Percentiles rank a stretch among this genome's conserved stretches.
These are phyloP conservation scores for Exophiala mesophila DNA, from an alignment of 2,329 filamentous ascomycete genomes.

Conservation along the genomic window DNA sequence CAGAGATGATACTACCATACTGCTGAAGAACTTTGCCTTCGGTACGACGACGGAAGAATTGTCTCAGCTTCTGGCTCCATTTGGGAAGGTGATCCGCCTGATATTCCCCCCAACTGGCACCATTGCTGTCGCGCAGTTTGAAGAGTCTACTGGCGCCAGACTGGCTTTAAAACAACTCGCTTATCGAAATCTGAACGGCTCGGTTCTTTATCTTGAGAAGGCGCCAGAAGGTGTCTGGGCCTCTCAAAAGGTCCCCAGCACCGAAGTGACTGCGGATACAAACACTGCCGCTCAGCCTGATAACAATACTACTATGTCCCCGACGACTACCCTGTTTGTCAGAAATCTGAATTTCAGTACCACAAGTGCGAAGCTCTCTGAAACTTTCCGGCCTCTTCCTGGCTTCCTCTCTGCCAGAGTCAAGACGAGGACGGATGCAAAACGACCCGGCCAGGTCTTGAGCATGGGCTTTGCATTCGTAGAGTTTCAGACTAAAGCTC, in stretches of 20 bases:
- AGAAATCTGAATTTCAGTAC: conserved; percentile 92
- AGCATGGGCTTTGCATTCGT: conserved; percentile 98
- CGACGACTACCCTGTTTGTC: conserved; percentile 75
- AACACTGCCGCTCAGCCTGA: conserved; percentile 30
- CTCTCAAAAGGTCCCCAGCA: conserved; percentile 25
- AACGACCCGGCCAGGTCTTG: conserved; percentile 77
- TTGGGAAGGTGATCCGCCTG: conserved; percentile 73
- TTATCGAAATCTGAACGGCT: conserved; percentile 86
- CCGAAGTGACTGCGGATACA: conserved; percentile 19
- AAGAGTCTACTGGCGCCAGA: conserved; percentile 71
- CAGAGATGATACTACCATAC: conserved; percentile 77
- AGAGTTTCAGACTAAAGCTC: conserved; percentile 72
- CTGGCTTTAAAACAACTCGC: conserved; percentile 78
- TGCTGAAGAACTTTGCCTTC: conserved; percentile 93
- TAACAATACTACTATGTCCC: conserved; percentile 34
- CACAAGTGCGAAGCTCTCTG: conserved; percentile 67
- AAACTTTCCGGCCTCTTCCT: conserved; percentile 73
- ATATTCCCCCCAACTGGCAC: conserved; percentile 90
- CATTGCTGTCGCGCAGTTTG: conserved; percentile 88
- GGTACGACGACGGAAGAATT: conserved; percentile 76
- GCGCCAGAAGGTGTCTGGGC: conserved; percentile 77
- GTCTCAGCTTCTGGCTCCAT: conserved; percentile 75
- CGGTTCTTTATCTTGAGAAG: conserved; percentile 87
- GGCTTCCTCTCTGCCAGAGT: conserved; percentile 86
- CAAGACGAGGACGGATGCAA: conserved; percentile 91